Base-by-base conservation (phyloP, 495 filamentous ascomycete genomes). In the Emericellopsis terricola region DNA sequence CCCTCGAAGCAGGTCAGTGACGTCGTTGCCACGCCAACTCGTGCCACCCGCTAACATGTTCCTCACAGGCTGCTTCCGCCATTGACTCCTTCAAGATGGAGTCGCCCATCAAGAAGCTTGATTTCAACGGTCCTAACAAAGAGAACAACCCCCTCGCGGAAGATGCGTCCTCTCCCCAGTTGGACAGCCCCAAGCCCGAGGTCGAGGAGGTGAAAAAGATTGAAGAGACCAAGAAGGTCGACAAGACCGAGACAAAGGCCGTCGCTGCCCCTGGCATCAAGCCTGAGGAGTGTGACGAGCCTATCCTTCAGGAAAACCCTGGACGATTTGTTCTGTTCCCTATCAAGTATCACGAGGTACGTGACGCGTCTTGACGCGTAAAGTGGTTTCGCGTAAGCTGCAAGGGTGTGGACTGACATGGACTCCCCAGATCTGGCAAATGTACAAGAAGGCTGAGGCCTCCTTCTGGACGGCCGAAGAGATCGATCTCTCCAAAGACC, bases 391-490 rank as follows among this genome's bases (percentile, higher is more conserved):
- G 20, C 17, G n/a, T 24, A 9, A 19, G 4, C 33, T n/a, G n/a
- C n/a, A n/a, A n/a, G n/a, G n/a, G n/a, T n/a, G n/a, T n/a, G n/a
- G n/a, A n/a, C n/a, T 35, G 24, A 35, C 33, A 17, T 15, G 7
- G 21, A 35, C 30, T 23, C 36, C 19, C 51, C 46, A 87, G 89
- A 87, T 97, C 62, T 97, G 89, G 89, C 91, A 94, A 59, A 94
- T 97, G 87, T 97, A 97, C 73, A 97, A 97, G 78, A 96, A 97
- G 65, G 91, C 91, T 45, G 87, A 94, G 59, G 89, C 89, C 16
- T 96, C 91, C 24, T 97, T 97, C 73, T 97, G 89, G 89, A 96
- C 91, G 34, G 89, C 89, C 36, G 89, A 97, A 55, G 89, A 97
- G 64, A 94, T 97, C 41, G 89, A 97, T 64, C 73, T 97, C 18